Evolutionary conservation across 352 stramenopile genomes (phyloP).

Genomic region (Phytophthora tentaculata): DNA sequence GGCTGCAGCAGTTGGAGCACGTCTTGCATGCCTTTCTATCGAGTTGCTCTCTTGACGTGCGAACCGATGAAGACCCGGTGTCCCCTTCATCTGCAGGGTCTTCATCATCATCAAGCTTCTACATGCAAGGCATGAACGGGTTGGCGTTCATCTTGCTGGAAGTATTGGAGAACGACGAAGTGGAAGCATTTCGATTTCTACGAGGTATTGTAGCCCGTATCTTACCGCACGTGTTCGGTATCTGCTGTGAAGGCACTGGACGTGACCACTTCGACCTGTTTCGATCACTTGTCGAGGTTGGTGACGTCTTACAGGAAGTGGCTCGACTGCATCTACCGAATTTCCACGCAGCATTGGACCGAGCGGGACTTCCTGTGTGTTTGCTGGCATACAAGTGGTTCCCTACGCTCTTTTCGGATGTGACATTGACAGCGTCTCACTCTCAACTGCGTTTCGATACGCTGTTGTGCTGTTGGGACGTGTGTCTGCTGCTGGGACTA

Average conservation of each 20-base stretch:
- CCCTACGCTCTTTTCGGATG: slow-evolving; percentile 85
- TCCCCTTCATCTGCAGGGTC: slow-evolving; percentile 29
- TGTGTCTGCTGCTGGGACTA: slow-evolving; percentile 79
- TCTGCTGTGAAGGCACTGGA: slow-evolving; percentile 45
- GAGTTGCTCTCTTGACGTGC: slow-evolving; percentile 57
- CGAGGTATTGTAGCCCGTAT: slow-evolving; percentile 69
- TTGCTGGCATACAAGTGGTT: slow-evolving; percentile 91
- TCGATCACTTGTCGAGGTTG: slow-evolving; percentile 73
- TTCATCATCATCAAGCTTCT: slow-evolving; percentile 53
- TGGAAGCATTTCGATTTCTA: slow-evolving; percentile 64
- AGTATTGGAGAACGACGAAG: slow-evolving; percentile 61
- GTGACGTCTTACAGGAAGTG: slow-evolving; percentile 75
- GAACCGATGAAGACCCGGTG: slow-evolving; percentile 41
- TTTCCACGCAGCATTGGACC: slow-evolving; percentile 62
- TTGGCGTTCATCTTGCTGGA: slow-evolving; percentile 80
- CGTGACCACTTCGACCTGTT: slow-evolving; percentile 77
- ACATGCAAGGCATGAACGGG: slow-evolving; percentile 90
- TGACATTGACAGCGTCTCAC: slow-evolving; percentile 77
- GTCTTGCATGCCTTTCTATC: slow-evolving; percentile 79
- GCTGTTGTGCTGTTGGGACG: slow-evolving; percentile 79
- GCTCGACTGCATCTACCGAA: slow-evolving; percentile 69
- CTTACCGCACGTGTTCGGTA: slow-evolving; percentile 80
- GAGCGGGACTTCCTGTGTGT: slow-evolving; percentile 70
- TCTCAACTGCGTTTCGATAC: slow-evolving; percentile 80
- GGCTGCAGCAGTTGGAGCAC: slow-evolving; percentile 48